These are phyloP conservation scores for Pseudogymnoascus sp. DNA, from an alignment of 2,329 filamentous ascomycete species.

Conservation along the genomic window DNA sequence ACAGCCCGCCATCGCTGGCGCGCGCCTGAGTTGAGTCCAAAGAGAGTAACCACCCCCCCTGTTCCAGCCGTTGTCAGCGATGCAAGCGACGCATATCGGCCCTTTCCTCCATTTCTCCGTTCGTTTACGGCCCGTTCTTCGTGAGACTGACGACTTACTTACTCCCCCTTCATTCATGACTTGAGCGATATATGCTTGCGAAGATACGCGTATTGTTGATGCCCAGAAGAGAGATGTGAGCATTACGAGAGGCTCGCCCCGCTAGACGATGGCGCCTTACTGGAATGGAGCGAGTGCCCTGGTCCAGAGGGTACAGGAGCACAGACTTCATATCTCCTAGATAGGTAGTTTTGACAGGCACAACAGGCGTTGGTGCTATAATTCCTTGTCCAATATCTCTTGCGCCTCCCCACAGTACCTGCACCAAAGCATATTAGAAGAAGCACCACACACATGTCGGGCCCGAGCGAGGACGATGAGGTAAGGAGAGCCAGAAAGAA, in stretches of 20 bases:
- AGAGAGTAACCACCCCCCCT: neutral
- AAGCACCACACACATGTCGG: neutral
- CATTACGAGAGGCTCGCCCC: neutral
- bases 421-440: constrained; percentile 7
- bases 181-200: neutral
- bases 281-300: neutral
- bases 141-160: neutral
- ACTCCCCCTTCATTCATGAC: neutral
- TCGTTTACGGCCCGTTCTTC: neutral
- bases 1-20: neutral
- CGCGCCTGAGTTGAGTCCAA: neutral
- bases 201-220: neutral
- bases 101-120: neutral
- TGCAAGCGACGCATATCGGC: neutral
- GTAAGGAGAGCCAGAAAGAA: neutral
- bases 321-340: neutral
- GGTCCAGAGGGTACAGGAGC: neutral
- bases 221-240: neutral
- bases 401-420: constrained; percentile 4
- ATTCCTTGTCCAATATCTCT: constrained; percentile 9
- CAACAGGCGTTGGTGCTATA: neutral
- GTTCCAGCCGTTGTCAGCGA: neutral
- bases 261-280: neutral
- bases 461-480: neutral
- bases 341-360: constrained; percentile 1